A percentile compares a stretch with the other conserved stretches of the same genome.
Evolutionary conservation across 495 filamentous ascomycete species (phyloP).

Genomic region (Articulospora tetracladia): DNA sequence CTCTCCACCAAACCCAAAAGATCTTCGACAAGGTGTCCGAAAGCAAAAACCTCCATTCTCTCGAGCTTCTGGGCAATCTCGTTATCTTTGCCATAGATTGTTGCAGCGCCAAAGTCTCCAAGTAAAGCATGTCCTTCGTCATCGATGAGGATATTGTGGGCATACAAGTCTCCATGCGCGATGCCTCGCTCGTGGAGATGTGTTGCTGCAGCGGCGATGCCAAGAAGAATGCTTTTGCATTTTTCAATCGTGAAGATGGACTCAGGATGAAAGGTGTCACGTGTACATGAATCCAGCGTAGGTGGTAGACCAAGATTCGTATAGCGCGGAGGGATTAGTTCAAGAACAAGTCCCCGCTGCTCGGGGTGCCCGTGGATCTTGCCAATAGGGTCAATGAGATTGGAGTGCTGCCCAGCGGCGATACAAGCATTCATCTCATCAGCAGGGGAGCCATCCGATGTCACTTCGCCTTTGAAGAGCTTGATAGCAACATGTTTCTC

Average conservation of each 20-base stretch:
- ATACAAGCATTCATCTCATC: conserved; percentile 42
- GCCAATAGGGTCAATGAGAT: conserved; percentile 39
- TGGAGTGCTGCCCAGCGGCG: conserved; percentile 39
- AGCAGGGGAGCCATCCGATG: conserved; percentile 36
- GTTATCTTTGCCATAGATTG: conserved; percentile 32
- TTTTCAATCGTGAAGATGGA: conserved; percentile 24
- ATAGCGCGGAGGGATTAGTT: conserved; percentile 21
- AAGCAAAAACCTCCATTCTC: conserved; percentile 41
- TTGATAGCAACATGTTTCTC: conserved; percentile 41
- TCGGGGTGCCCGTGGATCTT: conserved; percentile 37
- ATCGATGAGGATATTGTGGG: conserved; percentile 41
- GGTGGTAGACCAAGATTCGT: conserved; percentile 35
- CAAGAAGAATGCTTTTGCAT: conserved; percentile 30
- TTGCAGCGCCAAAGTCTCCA: conserved; percentile 41
- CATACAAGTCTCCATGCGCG: conserved; percentile 38
- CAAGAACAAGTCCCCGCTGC: conserved; percentile 35
- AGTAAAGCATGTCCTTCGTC: conserved; percentile 36
- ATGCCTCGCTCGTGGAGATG: conserved; percentile 40
- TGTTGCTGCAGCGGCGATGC: conserved; percentile 33
- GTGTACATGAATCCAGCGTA: conserved; percentile 32
- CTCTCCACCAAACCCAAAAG: conserved; percentile 28
- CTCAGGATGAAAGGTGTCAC: conserved; percentile 33
- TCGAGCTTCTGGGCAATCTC: conserved; percentile 25
- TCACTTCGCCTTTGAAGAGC: conserved; percentile 37
- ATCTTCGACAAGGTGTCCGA: conserved; percentile 40